Percentiles rank a stretch among this genome's conserved stretches.
Conservation (phyloP, 78 protist genomes). For the Dictyostelium citrinum region DNA sequence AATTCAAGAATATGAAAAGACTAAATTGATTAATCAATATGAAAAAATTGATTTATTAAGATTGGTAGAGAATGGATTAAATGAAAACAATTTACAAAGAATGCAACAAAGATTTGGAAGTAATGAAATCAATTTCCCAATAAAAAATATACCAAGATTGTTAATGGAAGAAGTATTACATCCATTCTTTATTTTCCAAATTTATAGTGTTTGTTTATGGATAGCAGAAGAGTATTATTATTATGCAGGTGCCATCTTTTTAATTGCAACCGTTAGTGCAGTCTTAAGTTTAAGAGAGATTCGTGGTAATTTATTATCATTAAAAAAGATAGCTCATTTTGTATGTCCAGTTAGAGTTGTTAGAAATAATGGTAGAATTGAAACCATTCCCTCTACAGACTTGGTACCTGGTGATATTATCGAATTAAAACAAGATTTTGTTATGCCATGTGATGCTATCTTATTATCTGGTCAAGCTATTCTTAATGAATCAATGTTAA, state of each 20-base stretch:
- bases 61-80: background rate
- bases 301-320: constrained; percentile 16
- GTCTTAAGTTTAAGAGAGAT: constrained; percentile 14
- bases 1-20: background rate
- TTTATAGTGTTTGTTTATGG: constrained; percentile 86
- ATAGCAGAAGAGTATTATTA: constrained; percentile 75
- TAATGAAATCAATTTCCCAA: constrained; percentile 44
- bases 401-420: constrained; percentile 75
- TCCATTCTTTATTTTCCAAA: constrained; percentile 95
- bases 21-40: background rate
- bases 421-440: background rate
- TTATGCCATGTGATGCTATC: constrained; percentile 92
- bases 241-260: constrained; percentile 87
- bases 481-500: constrained; percentile 96
- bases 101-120: background rate
- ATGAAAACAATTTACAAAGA: background rate
- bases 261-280: constrained; percentile 83
- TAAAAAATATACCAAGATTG: constrained; percentile 56
- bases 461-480: constrained; percentile 92
- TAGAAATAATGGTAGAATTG: constrained; percentile 22
- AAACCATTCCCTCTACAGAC: background rate
- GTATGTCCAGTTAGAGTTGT: background rate
- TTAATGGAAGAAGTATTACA: constrained; percentile 86
- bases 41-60: background rate
- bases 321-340: constrained; percentile 53